Percentiles rank a stretch among this genome's conserved stretches.
These are phyloP conservation scores for Chlamydomonas schloesseri DNA, from an alignment of 139 green algal species.

Conservation along the genomic window DNA sequence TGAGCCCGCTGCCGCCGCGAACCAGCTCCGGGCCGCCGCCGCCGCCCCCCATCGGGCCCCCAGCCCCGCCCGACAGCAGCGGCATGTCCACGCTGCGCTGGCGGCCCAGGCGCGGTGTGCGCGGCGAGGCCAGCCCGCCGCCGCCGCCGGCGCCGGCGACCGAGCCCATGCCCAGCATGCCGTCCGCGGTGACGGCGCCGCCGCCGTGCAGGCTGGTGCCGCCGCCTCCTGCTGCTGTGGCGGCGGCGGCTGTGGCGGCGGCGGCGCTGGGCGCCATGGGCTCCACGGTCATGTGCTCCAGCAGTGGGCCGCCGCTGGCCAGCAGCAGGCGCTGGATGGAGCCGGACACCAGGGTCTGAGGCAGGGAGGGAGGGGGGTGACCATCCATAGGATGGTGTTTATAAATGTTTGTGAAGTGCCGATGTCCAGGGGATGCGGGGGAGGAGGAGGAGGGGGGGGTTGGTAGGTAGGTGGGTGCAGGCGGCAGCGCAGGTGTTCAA, in stretches of 20 bases:
- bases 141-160: too few species aligned
- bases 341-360: conserved; percentile 14
- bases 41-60: too few species aligned
- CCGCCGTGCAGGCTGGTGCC: neutral
- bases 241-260: neutral
- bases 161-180: neutral
- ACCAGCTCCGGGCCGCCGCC: too few species aligned
- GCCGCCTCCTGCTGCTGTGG: neutral
- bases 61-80: too few species aligned
- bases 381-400: neutral
- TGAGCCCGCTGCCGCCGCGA: neutral
- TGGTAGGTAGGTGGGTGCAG: too few species aligned
- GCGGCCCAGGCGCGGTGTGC: neutral
- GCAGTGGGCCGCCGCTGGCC: neutral
- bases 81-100: neutral
- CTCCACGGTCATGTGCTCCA: neutral
- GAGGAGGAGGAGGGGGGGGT: too few species aligned
- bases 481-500: too few species aligned
- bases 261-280: neutral
- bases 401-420: too few species aligned
- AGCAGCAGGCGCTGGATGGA: conserved; percentile 9
- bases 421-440: too few species aligned
- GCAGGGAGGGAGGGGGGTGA: neutral
- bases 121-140: neutral
- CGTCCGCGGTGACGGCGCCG: neutral